Percentiles rank a stretch among this genome's conserved stretches.
Evolutionary conservation across 805 yeast species (phyloP).

Genomic region (Hanseniaspora hatyaiensis): DNA sequence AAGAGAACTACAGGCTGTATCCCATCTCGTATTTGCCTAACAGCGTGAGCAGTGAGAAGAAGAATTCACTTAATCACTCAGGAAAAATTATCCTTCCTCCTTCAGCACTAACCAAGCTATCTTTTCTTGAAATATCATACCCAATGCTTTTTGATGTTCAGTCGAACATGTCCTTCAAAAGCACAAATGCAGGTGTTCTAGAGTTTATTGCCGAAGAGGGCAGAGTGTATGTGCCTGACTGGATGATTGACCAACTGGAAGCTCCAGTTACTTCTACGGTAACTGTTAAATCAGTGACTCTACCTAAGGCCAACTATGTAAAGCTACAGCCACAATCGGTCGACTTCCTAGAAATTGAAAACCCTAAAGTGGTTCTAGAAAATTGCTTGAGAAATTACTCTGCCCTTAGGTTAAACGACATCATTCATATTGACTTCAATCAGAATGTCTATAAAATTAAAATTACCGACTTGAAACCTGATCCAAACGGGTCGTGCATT

Average conservation of each 20-base stretch:
- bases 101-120: slow-evolving; percentile 74
- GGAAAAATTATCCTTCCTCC: slow-evolving; percentile 95
- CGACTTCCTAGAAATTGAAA: slow-evolving; percentile 83
- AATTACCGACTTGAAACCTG: slow-evolving; percentile 80
- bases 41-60: slow-evolving; percentile 31
- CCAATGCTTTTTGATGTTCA: slow-evolving; percentile 86
- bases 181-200: slow-evolving; percentile 84
- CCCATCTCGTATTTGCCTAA: slow-evolving; percentile 72
- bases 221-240: slow-evolving; percentile 81
- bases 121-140: slow-evolving; percentile 83
- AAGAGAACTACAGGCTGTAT: slow-evolving; percentile 82
- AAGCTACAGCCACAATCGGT: slow-evolving; percentile 91
- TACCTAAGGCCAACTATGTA: slow-evolving; percentile 79
- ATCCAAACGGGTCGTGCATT: slow-evolving; percentile 55
- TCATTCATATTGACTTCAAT: slow-evolving; percentile 76
- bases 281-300: slow-evolving; percentile 60
- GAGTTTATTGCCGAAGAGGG: slow-evolving; percentile 98
- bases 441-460: slow-evolving; percentile 65
- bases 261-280: slow-evolving; percentile 72
- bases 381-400: slow-evolving; percentile 83
- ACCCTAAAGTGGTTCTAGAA: slow-evolving; percentile 93
- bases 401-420: slow-evolving; percentile 71
- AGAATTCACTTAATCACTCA: slow-evolving; percentile 77
- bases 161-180: slow-evolving; percentile 48
- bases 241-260: slow-evolving; percentile 81